These are phyloP conservation scores for Avicennia marina DNA, from an alignment of 257 asterid genomes.

Conservation along the genomic window DNA sequence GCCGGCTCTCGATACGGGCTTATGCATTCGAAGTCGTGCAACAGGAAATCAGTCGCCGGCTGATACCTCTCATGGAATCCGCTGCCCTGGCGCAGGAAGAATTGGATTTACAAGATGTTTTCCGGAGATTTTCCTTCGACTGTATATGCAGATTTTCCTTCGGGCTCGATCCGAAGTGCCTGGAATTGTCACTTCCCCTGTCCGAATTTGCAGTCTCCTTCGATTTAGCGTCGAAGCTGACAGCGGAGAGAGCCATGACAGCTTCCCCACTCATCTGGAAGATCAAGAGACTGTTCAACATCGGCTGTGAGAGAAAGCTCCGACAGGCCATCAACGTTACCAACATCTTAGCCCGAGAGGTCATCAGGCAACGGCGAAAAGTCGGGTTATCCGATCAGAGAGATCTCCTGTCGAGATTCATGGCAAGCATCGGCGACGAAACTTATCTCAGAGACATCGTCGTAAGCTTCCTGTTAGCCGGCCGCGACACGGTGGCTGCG, in stretches of 20 bases:
- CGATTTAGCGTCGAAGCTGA: conserved; percentile 38
- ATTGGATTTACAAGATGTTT: conserved; percentile 39
- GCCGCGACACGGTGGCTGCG: conserved; percentile 54
- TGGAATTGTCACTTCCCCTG: conserved; percentile 27
- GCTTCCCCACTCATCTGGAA: conserved; percentile 37
- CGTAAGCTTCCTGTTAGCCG: conserved; percentile 47
- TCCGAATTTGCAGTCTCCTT: conserved; percentile 33
- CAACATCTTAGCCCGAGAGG: conserved; percentile 26
- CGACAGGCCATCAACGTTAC: conserved; percentile 21
- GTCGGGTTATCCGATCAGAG: conserved; percentile 22
- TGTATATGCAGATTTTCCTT: conserved; percentile 33
- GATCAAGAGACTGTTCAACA: conserved; percentile 23
- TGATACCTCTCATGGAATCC: conserved; percentile 27
- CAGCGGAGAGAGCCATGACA: conserved; percentile 42
- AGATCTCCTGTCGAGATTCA: conserved; percentile 48
- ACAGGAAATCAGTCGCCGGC: conserved; percentile 25
- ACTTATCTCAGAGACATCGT: conserved; percentile 34
- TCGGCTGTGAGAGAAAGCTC: conserved; percentile 40
- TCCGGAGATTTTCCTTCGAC: conserved; percentile 35
- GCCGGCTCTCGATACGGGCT: conserved; percentile 31
- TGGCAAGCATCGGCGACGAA: conserved; percentile 28
- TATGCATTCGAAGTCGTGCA: conserved; percentile 27
- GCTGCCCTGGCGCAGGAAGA: background rate
- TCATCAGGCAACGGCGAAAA: conserved; percentile 29
- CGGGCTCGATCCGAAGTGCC: conserved; percentile 38